phyloP scores from a whole-genome alignment of 768 basidiomycete genomes.

The Boletellus sp. region DNA sequence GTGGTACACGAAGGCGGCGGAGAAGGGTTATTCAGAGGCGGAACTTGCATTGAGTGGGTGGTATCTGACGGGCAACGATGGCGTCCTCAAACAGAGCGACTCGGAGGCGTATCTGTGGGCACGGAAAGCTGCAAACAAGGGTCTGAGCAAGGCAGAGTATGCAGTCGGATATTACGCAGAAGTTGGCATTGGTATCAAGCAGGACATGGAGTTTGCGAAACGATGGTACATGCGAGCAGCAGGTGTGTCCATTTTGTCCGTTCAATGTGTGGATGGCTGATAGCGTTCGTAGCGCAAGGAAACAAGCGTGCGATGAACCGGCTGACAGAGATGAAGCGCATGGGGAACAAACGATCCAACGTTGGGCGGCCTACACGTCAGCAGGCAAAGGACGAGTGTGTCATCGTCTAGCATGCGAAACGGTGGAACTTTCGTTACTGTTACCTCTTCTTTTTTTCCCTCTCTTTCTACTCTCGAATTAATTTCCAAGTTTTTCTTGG shows the following conservation, averaged over 20 bases:
- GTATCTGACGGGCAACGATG: conserved; percentile 96
- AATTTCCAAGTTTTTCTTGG: too few relatives aligned
- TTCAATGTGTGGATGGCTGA: conserved; percentile 1
- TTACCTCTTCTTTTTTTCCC: background rate
- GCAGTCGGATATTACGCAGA: conserved; percentile 99
- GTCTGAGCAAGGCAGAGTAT: conserved; percentile 94
- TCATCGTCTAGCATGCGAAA: conserved; percentile 52
- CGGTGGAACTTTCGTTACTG: conserved; percentile 9
- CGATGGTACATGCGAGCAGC: conserved; percentile 99
- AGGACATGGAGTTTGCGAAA: conserved; percentile 93
- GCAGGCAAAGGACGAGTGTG: conserved; percentile 91
- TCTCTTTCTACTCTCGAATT: background rate
- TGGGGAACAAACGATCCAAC: conserved; percentile 74
- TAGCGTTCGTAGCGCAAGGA: conserved; percentile 74
- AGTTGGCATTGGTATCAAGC: conserved; percentile 95
- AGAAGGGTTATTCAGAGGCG: conserved; percentile 92
- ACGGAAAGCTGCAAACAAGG: conserved; percentile 92
- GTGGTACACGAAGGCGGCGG: conserved; percentile 98
- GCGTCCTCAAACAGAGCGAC: conserved; percentile 95
- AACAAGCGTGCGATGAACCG: conserved; percentile 97
- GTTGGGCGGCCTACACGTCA: conserved; percentile 86
- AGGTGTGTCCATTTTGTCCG: conserved; percentile 50
- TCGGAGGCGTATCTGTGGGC: conserved; percentile 99
- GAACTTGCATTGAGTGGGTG: conserved; percentile 96
- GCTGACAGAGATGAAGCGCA: conserved; percentile 91